Evolutionary conservation across 2,329 filamentous ascomycete genomes (phyloP).

Genomic region (Sarocladium brachiariae): DNA sequence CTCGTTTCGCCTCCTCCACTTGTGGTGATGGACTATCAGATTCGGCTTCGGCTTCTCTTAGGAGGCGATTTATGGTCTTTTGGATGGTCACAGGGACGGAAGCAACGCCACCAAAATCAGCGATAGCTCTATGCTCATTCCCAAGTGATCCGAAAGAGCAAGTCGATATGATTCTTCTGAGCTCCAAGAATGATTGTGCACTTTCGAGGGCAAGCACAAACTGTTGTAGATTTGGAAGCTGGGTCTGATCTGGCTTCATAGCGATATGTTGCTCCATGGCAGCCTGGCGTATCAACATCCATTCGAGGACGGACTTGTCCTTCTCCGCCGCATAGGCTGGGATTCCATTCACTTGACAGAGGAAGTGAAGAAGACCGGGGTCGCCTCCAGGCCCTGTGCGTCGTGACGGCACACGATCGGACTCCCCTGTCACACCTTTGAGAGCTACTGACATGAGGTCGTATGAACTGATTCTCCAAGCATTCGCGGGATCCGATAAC

Average conservation of each 20-base stretch:
- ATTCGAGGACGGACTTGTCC: slow-evolving; percentile 27
- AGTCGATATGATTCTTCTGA: background rate
- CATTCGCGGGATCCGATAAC: slow-evolving; percentile 17
- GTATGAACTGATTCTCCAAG: slow-evolving; percentile 33
- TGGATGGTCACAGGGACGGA: background rate
- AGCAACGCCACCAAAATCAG: background rate
- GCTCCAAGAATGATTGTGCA: background rate
- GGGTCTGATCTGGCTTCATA: background rate
- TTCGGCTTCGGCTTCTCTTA: background rate
- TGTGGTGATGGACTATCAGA: background rate
- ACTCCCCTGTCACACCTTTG: slow-evolving; percentile 15
- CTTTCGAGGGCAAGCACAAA: slow-evolving; percentile 15
- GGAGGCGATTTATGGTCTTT: background rate
- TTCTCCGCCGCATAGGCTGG: slow-evolving; percentile 20
- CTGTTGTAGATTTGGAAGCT: background rate
- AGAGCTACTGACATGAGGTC: slow-evolving; percentile 38
- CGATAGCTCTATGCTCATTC: background rate
- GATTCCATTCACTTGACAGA: slow-evolving; percentile 24
- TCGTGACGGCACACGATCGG: background rate
- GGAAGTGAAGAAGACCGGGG: slow-evolving; percentile 14
- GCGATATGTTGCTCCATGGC: background rate
- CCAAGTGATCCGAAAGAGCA: background rate
- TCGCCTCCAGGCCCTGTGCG: background rate
- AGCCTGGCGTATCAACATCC: slow-evolving; percentile 24
- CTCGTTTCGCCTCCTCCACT: background rate